These are phyloP conservation scores for Tricholomella constricta DNA, from an alignment of 768 basidiomycete species.

Conservation along the genomic window DNA sequence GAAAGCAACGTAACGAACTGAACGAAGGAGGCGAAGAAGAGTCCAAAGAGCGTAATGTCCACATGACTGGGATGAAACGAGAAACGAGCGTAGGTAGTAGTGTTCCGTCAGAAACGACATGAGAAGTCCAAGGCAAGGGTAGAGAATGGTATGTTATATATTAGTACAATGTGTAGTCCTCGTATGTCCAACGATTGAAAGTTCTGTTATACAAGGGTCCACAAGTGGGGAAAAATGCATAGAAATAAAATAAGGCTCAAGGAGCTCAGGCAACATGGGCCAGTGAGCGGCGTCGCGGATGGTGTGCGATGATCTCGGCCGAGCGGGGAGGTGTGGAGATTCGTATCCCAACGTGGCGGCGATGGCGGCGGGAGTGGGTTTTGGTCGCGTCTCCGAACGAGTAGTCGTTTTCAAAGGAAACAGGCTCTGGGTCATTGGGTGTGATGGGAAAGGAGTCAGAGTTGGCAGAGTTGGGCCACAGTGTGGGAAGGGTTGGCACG, in stretches of 20 bases:
- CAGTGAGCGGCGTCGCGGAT: slow-evolving; percentile 32
- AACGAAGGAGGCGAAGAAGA: neutral
- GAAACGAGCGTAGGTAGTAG: slow-evolving; percentile 1
- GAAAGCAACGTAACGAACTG: slow-evolving; percentile 3
- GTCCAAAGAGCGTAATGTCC: slow-evolving; percentile 6
- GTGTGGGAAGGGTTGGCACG: slow-evolving; percentile 65
- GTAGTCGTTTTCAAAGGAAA: slow-evolving; percentile 17
- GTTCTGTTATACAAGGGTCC: slow-evolving; percentile 14
- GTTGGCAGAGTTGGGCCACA: slow-evolving; percentile 46
- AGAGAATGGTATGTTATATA: slow-evolving; percentile 10
- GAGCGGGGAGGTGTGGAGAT: slow-evolving; percentile 44
- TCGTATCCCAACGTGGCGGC: slow-evolving; percentile 43
- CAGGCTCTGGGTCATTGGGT: slow-evolving; percentile 37
- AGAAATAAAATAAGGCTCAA: neutral
- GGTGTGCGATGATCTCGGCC: slow-evolving; percentile 29
- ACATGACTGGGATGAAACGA: neutral
- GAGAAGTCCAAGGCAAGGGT: neutral
- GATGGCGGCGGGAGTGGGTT: slow-evolving; percentile 32
- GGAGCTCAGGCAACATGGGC: slow-evolving; percentile 27
- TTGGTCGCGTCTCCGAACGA: slow-evolving; percentile 30
- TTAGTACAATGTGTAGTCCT: slow-evolving; percentile 23
- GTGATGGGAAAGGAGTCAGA: slow-evolving; percentile 46
- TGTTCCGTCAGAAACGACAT: slow-evolving; percentile 2
- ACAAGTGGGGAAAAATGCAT: neutral
- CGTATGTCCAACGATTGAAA: slow-evolving; percentile 7